Evolutionary conservation across 2,329 filamentous ascomycete genomes (phyloP).

Genomic region (Paraconiothyrium sp.): DNA sequence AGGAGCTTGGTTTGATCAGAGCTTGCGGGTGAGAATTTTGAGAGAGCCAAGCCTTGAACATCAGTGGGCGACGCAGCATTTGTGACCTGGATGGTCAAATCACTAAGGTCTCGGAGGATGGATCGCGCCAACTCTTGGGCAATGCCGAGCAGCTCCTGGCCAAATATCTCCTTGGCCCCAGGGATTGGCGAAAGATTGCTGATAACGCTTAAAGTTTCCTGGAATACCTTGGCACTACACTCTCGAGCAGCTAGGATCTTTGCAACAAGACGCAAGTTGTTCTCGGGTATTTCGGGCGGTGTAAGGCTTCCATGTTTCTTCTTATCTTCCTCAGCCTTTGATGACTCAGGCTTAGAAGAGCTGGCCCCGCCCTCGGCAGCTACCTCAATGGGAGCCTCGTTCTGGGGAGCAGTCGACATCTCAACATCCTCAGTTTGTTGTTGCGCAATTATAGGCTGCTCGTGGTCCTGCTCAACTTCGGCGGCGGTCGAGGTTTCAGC

Average conservation of each 20-base stretch:
- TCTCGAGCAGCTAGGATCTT: conserved; percentile 96
- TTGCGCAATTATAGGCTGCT: conserved; percentile 18
- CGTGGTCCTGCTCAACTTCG: conserved; percentile 26
- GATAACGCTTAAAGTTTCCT: conserved; percentile 97
- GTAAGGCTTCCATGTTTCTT: conserved; percentile 73
- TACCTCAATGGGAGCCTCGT: conserved; percentile 14
- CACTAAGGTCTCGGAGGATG: conserved; percentile 84
- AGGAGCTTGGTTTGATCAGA: conserved; percentile 97
- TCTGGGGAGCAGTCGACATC: conserved; percentile 50
- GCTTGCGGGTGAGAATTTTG: conserved; percentile 94
- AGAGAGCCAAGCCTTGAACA: conserved; percentile 90
- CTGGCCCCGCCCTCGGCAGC: conserved; percentile 30
- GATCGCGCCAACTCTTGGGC: conserved; percentile 84
- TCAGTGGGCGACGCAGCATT: conserved; percentile 90
- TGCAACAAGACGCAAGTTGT: conserved; percentile 92
- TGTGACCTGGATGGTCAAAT: conserved; percentile 85
- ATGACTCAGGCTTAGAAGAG: conserved; percentile 47
- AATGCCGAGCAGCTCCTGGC: conserved; percentile 89
- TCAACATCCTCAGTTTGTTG: conserved; percentile 36
- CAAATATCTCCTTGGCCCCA: conserved; percentile 87
- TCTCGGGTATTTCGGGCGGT: conserved; percentile 84
- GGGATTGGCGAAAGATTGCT: conserved; percentile 96
- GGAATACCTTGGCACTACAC: conserved; percentile 97
- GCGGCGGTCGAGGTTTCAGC: conserved; percentile 33
- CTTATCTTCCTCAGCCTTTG: conserved; percentile 61